These are phyloP conservation scores for Solanum paucissectum DNA, from an alignment of 257 asterid species.

Conservation along the genomic window DNA sequence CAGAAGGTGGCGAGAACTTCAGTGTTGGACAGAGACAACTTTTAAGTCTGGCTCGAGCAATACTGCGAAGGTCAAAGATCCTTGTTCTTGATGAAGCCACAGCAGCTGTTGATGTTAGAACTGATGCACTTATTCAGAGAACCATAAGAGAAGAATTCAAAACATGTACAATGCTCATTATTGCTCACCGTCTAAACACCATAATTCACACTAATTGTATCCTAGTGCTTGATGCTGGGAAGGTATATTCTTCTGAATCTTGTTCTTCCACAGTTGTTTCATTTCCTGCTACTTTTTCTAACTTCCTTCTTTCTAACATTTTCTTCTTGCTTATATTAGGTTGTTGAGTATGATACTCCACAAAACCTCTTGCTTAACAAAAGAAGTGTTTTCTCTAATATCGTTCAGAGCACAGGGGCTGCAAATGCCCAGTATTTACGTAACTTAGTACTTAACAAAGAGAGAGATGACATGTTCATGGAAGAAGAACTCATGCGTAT, in stretches of 20 bases:
- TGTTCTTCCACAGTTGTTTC: neutral
- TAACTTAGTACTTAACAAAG: slow-evolving; percentile 38
- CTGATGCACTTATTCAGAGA: slow-evolving; percentile 78
- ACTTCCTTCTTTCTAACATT: neutral
- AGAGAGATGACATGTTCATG: neutral
- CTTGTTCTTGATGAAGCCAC: slow-evolving; percentile 92
- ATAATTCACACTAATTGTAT: slow-evolving; percentile 61
- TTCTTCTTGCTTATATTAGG: slow-evolving; percentile 19
- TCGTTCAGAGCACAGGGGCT: slow-evolving; percentile 75
- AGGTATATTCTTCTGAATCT: slow-evolving; percentile 22
- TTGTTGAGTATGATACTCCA: slow-evolving; percentile 54
- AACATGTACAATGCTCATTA: slow-evolving; percentile 74
- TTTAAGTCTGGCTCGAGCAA: slow-evolving; percentile 72
- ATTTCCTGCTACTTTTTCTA: neutral
- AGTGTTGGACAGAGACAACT: slow-evolving; percentile 88
- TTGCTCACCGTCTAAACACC: slow-evolving; percentile 80
- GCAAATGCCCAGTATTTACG: slow-evolving; percentile 70
- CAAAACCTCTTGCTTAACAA: slow-evolving; percentile 40
- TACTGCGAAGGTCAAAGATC: slow-evolving; percentile 68
- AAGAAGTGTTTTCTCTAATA: slow-evolving; percentile 49
- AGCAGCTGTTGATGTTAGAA: slow-evolving; percentile 78
- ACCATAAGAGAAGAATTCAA: slow-evolving; percentile 72
- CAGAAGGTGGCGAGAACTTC: slow-evolving; percentile 83
- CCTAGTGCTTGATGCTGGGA: slow-evolving; percentile 62
- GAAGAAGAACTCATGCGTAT: neutral